These are phyloP conservation scores for Cryomyces minteri DNA, from an alignment of 495 filamentous ascomycete species.

Conservation along the genomic window DNA sequence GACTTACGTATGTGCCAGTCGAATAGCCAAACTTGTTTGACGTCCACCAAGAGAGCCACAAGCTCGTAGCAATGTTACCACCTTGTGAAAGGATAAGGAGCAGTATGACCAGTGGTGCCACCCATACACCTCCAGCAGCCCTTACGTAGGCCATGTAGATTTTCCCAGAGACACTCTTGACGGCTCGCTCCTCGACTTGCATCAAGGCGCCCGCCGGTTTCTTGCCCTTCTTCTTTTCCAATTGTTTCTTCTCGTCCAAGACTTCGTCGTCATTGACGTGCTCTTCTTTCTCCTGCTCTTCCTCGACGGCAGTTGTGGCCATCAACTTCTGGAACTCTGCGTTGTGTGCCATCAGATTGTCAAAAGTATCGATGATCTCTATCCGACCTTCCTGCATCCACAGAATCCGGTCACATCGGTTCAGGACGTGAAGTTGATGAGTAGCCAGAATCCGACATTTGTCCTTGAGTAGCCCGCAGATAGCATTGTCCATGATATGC, in stretches of 20 bases:
- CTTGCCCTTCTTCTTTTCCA: slow-evolving; percentile 31
- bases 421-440: slow-evolving; percentile 84
- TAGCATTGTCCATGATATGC: slow-evolving; percentile 92
- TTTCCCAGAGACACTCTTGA: slow-evolving; percentile 63
- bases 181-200: slow-evolving; percentile 77
- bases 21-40: slow-evolving; percentile 48
- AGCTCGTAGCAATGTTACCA: slow-evolving; percentile 65
- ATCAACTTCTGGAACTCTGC: slow-evolving; percentile 61
- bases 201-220: slow-evolving; percentile 52
- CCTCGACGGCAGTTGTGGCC: slow-evolving; percentile 61
- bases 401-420: slow-evolving; percentile 74
- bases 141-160: slow-evolving; percentile 67
- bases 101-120: slow-evolving; percentile 42
- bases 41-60: slow-evolving; percentile 94
- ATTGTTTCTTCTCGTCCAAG: slow-evolving; percentile 28
- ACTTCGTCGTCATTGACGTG: slow-evolving; percentile 23
- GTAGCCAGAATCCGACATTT: slow-evolving; percentile 86
- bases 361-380: slow-evolving; percentile 69
- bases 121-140: slow-evolving; percentile 61
- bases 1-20: slow-evolving; percentile 40
- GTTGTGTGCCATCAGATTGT: slow-evolving; percentile 64
- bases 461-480: slow-evolving; percentile 71
- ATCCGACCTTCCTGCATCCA: slow-evolving; percentile 80
- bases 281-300: slow-evolving; percentile 30
- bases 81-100: slow-evolving; percentile 56